Evolutionary conservation across 1,139 yeast species (phyloP).

Genomic region (Scheffersomyces insectosa): DNA sequence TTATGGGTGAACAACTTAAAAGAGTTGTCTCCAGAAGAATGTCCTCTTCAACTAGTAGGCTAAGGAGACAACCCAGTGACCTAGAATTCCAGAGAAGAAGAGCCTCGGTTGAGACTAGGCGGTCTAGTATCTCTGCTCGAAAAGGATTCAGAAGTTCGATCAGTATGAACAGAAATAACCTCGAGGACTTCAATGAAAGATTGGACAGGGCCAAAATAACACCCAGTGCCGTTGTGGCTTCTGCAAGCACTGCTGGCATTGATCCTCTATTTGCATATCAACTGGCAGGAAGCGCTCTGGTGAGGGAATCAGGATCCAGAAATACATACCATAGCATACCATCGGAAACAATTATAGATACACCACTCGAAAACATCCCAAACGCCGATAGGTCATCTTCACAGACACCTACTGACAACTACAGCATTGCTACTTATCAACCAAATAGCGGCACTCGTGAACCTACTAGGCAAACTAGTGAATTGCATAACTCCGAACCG

Average conservation of each 20-base stretch:
- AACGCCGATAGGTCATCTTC: background rate
- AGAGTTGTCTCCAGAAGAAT: conserved; percentile 19
- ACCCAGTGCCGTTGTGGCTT: conserved; percentile 13
- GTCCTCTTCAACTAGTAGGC: background rate
- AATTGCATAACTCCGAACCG: conserved; percentile 1
- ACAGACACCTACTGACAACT: background rate
- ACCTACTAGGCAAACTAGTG: conserved; percentile 6
- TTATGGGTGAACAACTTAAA: conserved; percentile 29
- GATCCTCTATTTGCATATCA: conserved; percentile 6
- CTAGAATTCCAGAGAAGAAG: conserved; percentile 9
- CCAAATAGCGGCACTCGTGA: background rate
- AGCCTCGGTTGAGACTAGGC: background rate
- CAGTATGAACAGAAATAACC: background rate
- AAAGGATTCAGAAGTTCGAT: conserved; percentile 1
- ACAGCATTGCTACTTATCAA: background rate
- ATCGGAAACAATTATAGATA: background rate
- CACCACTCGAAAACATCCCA: background rate
- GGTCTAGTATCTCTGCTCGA: background rate
- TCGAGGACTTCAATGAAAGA: conserved; percentile 12
- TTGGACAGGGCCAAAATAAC: conserved; percentile 19
- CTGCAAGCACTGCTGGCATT: conserved; percentile 21
- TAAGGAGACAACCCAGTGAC: conserved; percentile 4
- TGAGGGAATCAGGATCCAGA: conserved; percentile 2
- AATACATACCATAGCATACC: background rate
- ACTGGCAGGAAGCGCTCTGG: background rate